phyloP scores from a whole-genome alignment of 768 basidiomycete species.

The Megacollybia marginata region DNA sequence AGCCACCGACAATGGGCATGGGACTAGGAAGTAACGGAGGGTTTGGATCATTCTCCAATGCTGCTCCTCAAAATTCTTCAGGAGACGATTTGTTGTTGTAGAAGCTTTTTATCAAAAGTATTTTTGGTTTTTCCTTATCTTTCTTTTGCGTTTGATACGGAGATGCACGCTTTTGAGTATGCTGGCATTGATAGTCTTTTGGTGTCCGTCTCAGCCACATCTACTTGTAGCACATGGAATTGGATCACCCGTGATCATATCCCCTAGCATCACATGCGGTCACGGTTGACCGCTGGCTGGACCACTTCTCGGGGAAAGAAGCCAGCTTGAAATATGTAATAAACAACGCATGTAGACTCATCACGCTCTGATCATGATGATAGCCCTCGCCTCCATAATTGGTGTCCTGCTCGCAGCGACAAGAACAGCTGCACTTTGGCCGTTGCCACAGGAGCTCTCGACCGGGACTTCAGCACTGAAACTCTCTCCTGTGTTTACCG shows the following conservation, averaged over 20 bases:
- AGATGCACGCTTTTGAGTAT: no score
- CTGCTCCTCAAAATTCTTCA: slow-evolving; percentile 14
- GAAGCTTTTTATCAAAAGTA: neutral
- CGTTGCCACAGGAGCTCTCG: slow-evolving; percentile 13
- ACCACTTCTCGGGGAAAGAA: no score
- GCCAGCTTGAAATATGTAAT: no score
- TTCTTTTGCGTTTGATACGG: no score
- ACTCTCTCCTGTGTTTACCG: slow-evolving; percentile 23
- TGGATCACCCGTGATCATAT: no score
- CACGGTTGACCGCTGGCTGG: no score
- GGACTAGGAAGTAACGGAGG: slow-evolving; percentile 12
- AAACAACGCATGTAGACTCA: no score
- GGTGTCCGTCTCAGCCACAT: no score
- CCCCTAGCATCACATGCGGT: no score
- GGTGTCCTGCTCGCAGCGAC: slow-evolving; percentile 1
- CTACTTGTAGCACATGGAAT: no score
- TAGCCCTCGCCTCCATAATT: neutral
- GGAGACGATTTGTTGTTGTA: slow-evolving; percentile 38
- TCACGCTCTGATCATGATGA: neutral
- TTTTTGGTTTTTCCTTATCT: no score
- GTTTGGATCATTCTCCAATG: slow-evolving; percentile 17
- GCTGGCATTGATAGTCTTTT: no score
- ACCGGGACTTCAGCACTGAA: slow-evolving; percentile 12
- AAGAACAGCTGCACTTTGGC: slow-evolving; percentile 19
- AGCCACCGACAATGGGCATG: slow-evolving; percentile 15